Base-by-base conservation (phyloP, 129 eudicot species). In the Apium graveolens region DNA sequence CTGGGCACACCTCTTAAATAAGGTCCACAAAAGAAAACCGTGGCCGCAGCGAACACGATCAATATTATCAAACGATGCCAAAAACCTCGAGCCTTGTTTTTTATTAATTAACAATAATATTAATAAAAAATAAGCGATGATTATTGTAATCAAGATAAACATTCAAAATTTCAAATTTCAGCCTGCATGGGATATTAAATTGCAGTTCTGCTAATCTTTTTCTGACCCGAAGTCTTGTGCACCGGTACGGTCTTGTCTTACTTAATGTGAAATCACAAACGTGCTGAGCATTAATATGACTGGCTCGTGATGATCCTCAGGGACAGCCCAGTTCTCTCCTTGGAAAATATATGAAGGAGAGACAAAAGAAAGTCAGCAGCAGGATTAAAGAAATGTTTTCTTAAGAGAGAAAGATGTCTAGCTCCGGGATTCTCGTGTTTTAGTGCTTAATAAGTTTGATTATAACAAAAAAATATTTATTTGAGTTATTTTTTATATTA, bases 301-400 rank as follows among this genome's bases (percentile, higher is more conserved):
- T 69, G 82, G 70, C 37, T 81, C 37, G 13, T 51, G 57, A 10
- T 69, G 62, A 79, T 65, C 73, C 43, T 41, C 63, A 48, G 53
- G 83, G 85, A 81, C 83, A 78, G 31, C 37, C 38, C 48, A 60
- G 45, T 78, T 78, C 83, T 75, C 89, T 35, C 85, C 85, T 76
- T 74, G 63, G 20, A 75, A 78, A 71, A 48, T 77, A 71, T n/a
- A 49, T 57, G 2, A 77, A 86, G 78, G 83, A 70, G 82, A 82
- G 78, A 82, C 77, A 57, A 45, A 71, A 68, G 85, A 81, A 82
- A 43, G 81, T 79, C 88, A 79, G 80, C 49, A 16, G 34, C 18
- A 68, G 81, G 49, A 12, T n/a, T 9, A 69, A 75, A 73, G 77
- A 43, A 77, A 38, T 77, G 35, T 31, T 77, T 21, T 75, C 76